Base-by-base conservation (phyloP, 2,329 filamentous ascomycete species). In the Acephala macrosclerotiorum region DNA sequence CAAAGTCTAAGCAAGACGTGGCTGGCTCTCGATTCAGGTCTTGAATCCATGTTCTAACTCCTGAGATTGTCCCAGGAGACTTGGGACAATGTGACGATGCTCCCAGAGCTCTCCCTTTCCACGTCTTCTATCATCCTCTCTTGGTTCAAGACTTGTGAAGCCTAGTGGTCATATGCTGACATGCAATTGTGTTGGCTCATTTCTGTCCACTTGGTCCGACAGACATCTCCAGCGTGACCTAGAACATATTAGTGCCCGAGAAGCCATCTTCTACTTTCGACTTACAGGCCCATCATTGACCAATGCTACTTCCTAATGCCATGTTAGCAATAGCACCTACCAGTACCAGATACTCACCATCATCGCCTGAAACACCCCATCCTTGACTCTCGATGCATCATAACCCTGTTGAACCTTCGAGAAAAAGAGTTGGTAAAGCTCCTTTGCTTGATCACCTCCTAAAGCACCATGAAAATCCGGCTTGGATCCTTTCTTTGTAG, bases 321-420 rank as follows among this genome's bases (percentile, higher is more conserved):
- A 22, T 42, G 2, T 65, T 11, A 65, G 63, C 18, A 45, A 29
- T 25, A 51, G 38, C 42, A 40, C 16, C 25, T 3, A 20, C 29
- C 3, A 53, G 16, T 7, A 16, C 6, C 26, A 14, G n/a, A 38
- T 8, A 29, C 60, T 36, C 68, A 73, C 74, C 96, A 99, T 99
- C 94, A 97, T 97, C 58, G 96, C 96, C 76, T 97, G 95, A 78
- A 99, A 99, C 35, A 95, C 89, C n/a, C 96, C 96, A 77, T 99
- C 91, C 77, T 97, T 94, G 65, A 99, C 94, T 69, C 85, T 89
- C 9, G 93, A 91, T 7, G 86, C 79, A 5, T 82, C 78, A 77
- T 98, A 97, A 2, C 88, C 84, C 61, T 89, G 84, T 72, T 89
- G 86, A 49, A 98, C 88, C 72, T 91, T 92, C 59, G 86, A 81